Percentiles rank a stretch among this genome's conserved stretches.
phyloP scores from a whole-genome alignment of 148 eudicot species.

The Linanthus parryae region DNA sequence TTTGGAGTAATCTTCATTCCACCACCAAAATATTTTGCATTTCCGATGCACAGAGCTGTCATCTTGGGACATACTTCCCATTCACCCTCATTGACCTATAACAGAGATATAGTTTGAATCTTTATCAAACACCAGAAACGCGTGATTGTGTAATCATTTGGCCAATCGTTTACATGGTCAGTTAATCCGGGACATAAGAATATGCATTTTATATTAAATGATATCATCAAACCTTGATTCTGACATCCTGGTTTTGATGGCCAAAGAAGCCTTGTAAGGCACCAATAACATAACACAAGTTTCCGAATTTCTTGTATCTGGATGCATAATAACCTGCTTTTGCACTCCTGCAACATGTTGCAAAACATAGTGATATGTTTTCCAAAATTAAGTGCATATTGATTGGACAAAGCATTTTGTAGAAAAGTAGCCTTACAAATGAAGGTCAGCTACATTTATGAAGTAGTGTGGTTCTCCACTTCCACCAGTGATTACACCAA shows the following conservation, averaged over 20 bases:
- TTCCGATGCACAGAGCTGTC: constrained; percentile 94
- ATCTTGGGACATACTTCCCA: constrained; percentile 78
- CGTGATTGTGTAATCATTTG: too few relatives aligned
- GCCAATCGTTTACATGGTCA: too few relatives aligned
- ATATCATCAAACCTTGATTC: constrained; percentile 53
- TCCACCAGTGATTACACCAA: constrained; percentile 60
- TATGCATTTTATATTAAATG: too few relatives aligned
- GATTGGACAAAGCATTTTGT: neutral
- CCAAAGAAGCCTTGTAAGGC: constrained; percentile 93
- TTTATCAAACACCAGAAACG: too few relatives aligned
- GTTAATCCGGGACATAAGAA: too few relatives aligned
- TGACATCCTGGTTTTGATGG: constrained; percentile 72
- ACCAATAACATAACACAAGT: constrained; percentile 91
- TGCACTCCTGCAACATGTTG: constrained; percentile 68
- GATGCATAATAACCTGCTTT: constrained; percentile 97
- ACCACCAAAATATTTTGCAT: constrained; percentile 95
- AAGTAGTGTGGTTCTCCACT: constrained; percentile 70
- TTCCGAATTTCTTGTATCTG: constrained; percentile 86
- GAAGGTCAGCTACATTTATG: constrained; percentile 91
- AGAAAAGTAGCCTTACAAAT: constrained; percentile 58
- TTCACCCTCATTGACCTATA: constrained; percentile 81
- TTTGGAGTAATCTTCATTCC: constrained; percentile 98
- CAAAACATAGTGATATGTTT: neutral
- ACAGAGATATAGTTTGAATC: too few relatives aligned
- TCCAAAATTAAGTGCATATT: neutral